A percentile compares a stretch with the other conserved stretches of the same genome.
Evolutionary conservation across 306 rosid genomes (phyloP).

Genomic region (Pyrus communis): DNA sequence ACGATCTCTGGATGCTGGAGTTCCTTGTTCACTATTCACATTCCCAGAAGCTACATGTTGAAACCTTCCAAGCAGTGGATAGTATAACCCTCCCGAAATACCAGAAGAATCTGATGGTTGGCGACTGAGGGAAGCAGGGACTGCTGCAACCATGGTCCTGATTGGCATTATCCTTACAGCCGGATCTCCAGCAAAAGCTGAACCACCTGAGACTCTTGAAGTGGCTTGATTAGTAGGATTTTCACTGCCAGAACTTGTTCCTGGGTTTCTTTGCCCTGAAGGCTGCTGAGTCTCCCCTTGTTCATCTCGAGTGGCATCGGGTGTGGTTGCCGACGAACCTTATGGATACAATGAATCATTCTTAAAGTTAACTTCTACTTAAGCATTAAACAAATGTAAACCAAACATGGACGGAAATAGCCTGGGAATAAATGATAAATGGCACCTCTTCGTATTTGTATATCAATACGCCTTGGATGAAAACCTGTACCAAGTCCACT

Average conservation of each 20-base stretch:
- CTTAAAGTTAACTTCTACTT: conserved; percentile 5
- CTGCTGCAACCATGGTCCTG: conserved; percentile 82
- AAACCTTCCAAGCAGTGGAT: conserved; percentile 81
- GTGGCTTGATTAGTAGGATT: conserved; percentile 45
- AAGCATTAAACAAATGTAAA: neutral
- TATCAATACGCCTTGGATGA: conserved; percentile 88
- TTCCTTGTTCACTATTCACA: conserved; percentile 46
- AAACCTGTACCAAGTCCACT: conserved; percentile 59
- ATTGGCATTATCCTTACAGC: conserved; percentile 78
- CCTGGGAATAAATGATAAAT: conserved; percentile 1
- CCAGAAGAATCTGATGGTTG: conserved; percentile 62
- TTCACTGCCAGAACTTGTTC: conserved; percentile 34
- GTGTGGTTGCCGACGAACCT: conserved; percentile 59
- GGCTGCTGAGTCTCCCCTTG: conserved; percentile 43
- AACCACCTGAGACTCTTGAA: conserved; percentile 44
- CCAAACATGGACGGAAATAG: conserved; percentile 4
- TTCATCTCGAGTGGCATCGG: conserved; percentile 54
- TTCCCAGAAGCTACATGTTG: conserved; percentile 57
- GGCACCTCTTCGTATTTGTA: conserved; percentile 90
- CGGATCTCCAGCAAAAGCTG: conserved; percentile 49
- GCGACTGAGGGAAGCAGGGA: conserved; percentile 60
- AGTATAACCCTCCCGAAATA: conserved; percentile 68
- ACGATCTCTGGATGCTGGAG: conserved; percentile 52
- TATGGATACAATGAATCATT: conserved; percentile 13
- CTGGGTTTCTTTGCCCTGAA: conserved; percentile 50